These are phyloP conservation scores for Solanum chacoense DNA, from an alignment of 305 asterid genomes.

Conservation along the genomic window DNA sequence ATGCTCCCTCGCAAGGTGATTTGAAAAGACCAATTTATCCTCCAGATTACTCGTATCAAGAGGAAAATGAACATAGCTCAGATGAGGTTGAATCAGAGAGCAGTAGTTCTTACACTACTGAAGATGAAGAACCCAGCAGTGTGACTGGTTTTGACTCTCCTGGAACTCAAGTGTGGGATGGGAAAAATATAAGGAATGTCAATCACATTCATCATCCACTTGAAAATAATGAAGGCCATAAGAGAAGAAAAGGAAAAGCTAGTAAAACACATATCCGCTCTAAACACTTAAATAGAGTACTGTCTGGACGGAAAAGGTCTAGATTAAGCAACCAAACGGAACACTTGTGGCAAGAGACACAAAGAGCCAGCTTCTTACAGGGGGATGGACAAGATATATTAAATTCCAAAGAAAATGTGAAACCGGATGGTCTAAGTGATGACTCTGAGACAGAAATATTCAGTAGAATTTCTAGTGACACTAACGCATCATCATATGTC, in stretches of 20 bases:
- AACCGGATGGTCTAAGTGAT: conserved; percentile 55
- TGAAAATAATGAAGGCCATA: not conserved
- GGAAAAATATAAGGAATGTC: conserved; percentile 55
- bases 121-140: conserved; percentile 54
- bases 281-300: conserved; percentile 29
- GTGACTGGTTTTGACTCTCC: conserved; percentile 81
- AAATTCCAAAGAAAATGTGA: conserved; percentile 28
- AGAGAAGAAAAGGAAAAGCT: not conserved
- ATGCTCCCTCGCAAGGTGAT: not conserved
- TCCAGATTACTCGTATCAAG: conserved; percentile 15
- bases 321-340: conserved; percentile 40
- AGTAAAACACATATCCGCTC: conserved; percentile 35
- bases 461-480: conserved; percentile 48
- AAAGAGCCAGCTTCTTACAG: conserved; percentile 51
- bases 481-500: conserved; percentile 63
- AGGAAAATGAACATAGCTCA: conserved; percentile 38
- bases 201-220: not conserved
- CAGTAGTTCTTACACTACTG: conserved; percentile 42
- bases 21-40: conserved; percentile 15
- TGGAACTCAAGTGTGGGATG: conserved; percentile 84
- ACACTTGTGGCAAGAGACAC: conserved; percentile 73
- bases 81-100: conserved; percentile 60
- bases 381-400: conserved; percentile 72
- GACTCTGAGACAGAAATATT: conserved; percentile 61
- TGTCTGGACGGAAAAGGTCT: conserved; percentile 56